These are phyloP conservation scores for Sordariomycetes sp. DNA, from an alignment of 2,329 filamentous ascomycete genomes.

Conservation along the genomic window DNA sequence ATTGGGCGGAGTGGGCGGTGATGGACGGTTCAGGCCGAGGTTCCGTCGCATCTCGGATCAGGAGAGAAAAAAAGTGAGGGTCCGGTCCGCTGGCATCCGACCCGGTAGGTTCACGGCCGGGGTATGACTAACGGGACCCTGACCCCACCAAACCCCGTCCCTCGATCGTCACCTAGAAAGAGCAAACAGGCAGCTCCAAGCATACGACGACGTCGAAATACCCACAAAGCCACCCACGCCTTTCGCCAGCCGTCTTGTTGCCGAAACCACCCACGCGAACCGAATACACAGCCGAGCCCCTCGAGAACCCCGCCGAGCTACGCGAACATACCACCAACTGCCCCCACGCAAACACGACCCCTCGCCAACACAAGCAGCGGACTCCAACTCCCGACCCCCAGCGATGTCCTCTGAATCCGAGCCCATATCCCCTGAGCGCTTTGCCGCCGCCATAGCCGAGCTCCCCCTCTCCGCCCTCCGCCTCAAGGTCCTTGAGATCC, in stretches of 20 bases:
- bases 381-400: too few species aligned
- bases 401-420: constrained; percentile 29
- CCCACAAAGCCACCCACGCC: not conserved
- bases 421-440: constrained; percentile 49
- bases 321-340: not conserved
- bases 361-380: not conserved
- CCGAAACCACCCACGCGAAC: too few species aligned
- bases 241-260: not conserved
- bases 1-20: not conserved
- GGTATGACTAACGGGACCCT: not conserved
- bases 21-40: not conserved
- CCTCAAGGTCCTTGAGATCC: constrained; percentile 63
- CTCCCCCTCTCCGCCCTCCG: constrained; percentile 55
- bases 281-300: not conserved
- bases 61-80: not conserved
- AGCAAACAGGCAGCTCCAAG: not conserved
- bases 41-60: not conserved
- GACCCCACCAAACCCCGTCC: not conserved
- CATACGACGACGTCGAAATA: not conserved
- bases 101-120: not conserved
- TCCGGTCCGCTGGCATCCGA: not conserved
- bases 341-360: not conserved
- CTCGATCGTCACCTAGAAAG: not conserved
- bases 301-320: not conserved
- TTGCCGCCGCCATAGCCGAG: constrained; percentile 53